Evolutionary conservation across 225 moss, liverwort and hornwort genomes (phyloP).

Genomic region (Physcomitrium patens): DNA sequence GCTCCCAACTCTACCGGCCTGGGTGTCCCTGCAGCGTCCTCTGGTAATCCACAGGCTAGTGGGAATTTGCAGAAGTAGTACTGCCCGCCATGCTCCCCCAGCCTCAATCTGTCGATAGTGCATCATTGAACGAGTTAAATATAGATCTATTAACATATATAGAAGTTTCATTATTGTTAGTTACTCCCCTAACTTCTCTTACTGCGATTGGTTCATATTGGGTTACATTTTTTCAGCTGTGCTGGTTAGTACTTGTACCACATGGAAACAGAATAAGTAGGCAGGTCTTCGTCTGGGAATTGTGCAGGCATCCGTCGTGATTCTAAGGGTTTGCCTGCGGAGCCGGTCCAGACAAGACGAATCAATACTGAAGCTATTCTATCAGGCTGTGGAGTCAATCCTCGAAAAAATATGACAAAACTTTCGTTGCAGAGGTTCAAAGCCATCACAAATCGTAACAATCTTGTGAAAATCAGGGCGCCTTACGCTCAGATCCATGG

Average conservation of each 20-base stretch:
- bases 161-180: neutral
- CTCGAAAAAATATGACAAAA: neutral
- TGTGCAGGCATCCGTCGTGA: constrained; percentile 42
- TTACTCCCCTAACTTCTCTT: neutral
- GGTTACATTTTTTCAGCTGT: neutral
- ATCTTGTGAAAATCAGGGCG: neutral
- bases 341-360: constrained; percentile 14
- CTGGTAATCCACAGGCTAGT: constrained; percentile 56
- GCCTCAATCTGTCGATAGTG: too few relatives aligned
- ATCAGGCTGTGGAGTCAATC: constrained; percentile 13
- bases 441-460: neutral
- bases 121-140: too few relatives aligned
- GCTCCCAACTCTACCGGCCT: constrained; percentile 45
- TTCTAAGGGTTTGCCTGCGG: constrained; percentile 10
- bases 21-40: constrained; percentile 77
- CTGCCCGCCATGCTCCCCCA: neutral
- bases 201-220: neutral
- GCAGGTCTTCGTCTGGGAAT: constrained; percentile 35
- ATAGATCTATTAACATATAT: too few relatives aligned
- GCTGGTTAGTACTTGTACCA: neutral
- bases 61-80: neutral
- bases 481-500: constrained; percentile 9
- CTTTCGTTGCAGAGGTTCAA: constrained; percentile 21
- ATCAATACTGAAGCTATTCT: constrained; percentile 28
- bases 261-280: constrained; percentile 12